phyloP scores from a whole-genome alignment of 345 rosid genomes.

The Populus nigra region DNA sequence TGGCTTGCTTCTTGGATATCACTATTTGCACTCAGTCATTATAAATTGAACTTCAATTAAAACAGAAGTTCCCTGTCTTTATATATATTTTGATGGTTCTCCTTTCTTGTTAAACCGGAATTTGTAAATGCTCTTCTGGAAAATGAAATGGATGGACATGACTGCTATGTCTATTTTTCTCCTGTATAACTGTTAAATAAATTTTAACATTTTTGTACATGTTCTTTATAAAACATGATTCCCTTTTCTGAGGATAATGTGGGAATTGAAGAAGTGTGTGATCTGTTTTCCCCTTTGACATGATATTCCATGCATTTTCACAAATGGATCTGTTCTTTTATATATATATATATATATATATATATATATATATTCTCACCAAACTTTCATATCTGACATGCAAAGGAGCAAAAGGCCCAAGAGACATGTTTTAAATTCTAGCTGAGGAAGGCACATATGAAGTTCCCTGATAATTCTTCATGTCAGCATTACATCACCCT shows the following conservation, averaged over 20 bases:
- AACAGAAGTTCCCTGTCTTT: too few relatives aligned
- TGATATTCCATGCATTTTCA: not conserved
- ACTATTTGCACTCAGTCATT: not conserved
- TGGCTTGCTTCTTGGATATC: not conserved
- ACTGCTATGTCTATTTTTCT: not conserved
- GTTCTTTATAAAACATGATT: not conserved
- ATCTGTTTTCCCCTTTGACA: not conserved
- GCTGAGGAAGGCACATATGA: not conserved
- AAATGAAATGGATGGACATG: slow-evolving; percentile 2
- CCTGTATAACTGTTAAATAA: not conserved
- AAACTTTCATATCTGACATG: not conserved
- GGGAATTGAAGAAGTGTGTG: not conserved
- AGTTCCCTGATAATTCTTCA: not conserved
- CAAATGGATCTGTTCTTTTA: not conserved
- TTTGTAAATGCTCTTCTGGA: not conserved
- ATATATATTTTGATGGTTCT: not conserved
- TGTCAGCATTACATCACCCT: not conserved
- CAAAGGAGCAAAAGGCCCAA: not conserved
- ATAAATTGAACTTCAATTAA: not conserved
- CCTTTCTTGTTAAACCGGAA: not conserved
- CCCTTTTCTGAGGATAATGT: not conserved
- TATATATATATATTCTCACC: not conserved
- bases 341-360: too few relatives aligned
- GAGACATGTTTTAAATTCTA: not conserved
- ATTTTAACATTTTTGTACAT: not conserved